Conservation (phyloP, 257 asterid species). For the Haberlea rhodopensis region DNA sequence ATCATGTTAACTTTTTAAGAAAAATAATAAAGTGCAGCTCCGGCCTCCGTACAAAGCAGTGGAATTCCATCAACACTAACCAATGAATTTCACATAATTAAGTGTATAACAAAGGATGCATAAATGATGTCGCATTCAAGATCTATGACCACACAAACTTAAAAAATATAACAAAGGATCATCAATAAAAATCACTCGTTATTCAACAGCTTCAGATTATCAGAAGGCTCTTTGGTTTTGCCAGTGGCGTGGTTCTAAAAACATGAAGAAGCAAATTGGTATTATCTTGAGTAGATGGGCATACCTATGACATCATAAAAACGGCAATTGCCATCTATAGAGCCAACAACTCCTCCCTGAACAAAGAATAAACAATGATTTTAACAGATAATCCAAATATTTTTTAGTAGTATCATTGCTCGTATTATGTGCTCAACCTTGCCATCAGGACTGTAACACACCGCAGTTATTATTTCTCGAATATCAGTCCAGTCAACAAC, state of each 20-base stretch:
- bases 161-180: not conserved
- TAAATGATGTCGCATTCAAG: not conserved
- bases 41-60: not conserved
- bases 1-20: not conserved
- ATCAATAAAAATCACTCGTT: not conserved
- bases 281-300: not conserved
- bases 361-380: constrained; percentile 20
- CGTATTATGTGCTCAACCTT: constrained; percentile 40
- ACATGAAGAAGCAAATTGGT: not conserved
- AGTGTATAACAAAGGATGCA: not conserved
- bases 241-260: not conserved
- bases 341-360: constrained; percentile 87
- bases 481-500: constrained; percentile 82
- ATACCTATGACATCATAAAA: constrained; percentile 68
- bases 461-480: constrained; percentile 74
- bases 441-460: constrained; percentile 74
- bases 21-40: not conserved
- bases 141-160: not conserved
- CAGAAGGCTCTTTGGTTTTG: not conserved
- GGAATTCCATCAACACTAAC: not conserved
- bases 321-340: constrained; percentile 76
- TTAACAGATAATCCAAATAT: not conserved
- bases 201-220: constrained; percentile 4
- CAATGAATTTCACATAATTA: too few relatives aligned
- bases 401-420: not conserved